Evolutionary conservation across 768 basidiomycete species (phyloP).

Genomic region (Phaeotremella skinneri): DNA sequence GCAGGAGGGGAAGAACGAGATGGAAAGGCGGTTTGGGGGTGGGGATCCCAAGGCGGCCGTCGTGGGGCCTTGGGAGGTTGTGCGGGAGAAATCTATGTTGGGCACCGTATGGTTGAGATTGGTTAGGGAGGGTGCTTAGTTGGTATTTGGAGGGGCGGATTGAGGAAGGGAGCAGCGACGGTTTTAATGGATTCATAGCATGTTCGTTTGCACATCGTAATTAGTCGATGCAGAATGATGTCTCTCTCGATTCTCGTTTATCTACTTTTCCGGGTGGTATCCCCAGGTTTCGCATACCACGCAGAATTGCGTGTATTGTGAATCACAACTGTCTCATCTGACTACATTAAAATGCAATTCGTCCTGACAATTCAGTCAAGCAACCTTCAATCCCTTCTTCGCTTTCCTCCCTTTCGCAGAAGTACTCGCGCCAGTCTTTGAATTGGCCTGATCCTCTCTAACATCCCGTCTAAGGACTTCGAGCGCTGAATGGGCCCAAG

Average conservation of each 20-base stretch:
- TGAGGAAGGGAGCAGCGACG: not conserved
- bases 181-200: too few relatives aligned
- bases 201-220: too few relatives aligned
- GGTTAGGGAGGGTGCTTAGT: constrained; percentile 16
- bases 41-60: constrained; percentile 19
- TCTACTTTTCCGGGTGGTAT: too few relatives aligned
- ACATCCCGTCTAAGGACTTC: constrained; percentile 10
- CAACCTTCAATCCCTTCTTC: not conserved
- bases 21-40: constrained; percentile 40
- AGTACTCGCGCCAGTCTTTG: not conserved
- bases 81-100: constrained; percentile 46
- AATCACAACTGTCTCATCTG: too few relatives aligned
- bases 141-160: not conserved
- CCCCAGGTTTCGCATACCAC: too few relatives aligned
- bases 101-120: constrained; percentile 50
- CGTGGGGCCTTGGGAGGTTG: constrained; percentile 51
- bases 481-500: constrained; percentile 25
- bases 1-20: constrained; percentile 45
- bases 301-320: too few relatives aligned
- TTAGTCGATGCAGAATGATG: too few relatives aligned
- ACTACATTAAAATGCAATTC: not conserved
- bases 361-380: not conserved
- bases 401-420: not conserved
- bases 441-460: not conserved
- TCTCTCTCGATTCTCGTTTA: too few relatives aligned